phyloP scores from a whole-genome alignment of 129 eudicot species.

The Apium graveolens region DNA sequence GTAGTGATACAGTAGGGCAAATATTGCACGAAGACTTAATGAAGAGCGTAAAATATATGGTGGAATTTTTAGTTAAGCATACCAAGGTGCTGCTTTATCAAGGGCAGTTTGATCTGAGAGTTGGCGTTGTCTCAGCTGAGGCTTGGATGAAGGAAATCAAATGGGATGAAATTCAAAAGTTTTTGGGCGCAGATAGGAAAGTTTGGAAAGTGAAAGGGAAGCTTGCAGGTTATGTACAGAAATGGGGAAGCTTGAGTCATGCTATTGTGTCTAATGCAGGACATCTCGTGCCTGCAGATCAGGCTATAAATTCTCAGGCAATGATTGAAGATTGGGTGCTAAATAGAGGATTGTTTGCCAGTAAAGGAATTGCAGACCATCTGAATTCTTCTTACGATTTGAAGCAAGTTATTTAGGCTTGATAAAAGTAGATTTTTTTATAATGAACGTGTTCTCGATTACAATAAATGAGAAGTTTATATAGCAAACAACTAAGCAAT shows the following conservation, averaged over 20 bases:
- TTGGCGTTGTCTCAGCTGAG: constrained; percentile 72
- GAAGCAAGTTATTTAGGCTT: not conserved
- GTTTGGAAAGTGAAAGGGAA: constrained; percentile 64
- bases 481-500: too few species aligned
- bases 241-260: constrained; percentile 57
- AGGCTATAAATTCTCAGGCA: constrained; percentile 59
- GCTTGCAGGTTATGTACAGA: constrained; percentile 90
- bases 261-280: constrained; percentile 71
- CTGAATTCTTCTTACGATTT: not conserved
- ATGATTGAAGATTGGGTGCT: constrained; percentile 91
- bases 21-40: constrained; percentile 65
- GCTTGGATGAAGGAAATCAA: constrained; percentile 71
- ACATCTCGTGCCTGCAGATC: constrained; percentile 91
- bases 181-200: constrained; percentile 49
- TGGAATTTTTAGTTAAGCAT: constrained; percentile 58
- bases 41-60: constrained; percentile 84
- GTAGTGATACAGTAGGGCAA: constrained; percentile 46
- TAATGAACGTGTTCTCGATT: too few species aligned
- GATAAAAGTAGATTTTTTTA: too few species aligned
- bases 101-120: constrained; percentile 77
- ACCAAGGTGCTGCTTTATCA: constrained; percentile 66
- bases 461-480: too few species aligned
- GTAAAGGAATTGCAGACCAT: not conserved
- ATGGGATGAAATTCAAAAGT: constrained; percentile 56
- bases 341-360: constrained; percentile 49